These are phyloP conservation scores for Calocera viscosa DNA, from an alignment of 768 basidiomycete genomes.

Conservation along the genomic window DNA sequence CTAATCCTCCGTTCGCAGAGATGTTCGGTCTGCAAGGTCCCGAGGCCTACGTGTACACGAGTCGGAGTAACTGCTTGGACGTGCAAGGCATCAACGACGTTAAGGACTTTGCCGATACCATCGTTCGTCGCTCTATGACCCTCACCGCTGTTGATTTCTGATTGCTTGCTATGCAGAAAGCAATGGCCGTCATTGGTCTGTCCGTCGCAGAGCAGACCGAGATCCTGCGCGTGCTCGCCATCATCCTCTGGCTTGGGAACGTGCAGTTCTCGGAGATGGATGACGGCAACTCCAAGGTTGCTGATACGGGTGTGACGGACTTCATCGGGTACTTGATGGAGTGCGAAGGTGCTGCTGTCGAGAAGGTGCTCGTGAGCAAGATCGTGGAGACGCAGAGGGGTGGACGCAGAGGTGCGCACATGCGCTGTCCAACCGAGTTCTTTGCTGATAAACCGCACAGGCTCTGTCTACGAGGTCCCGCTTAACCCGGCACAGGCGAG, in stretches of 20 bases:
- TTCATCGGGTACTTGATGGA: constrained; percentile 94
- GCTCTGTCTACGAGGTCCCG: constrained; percentile 92
- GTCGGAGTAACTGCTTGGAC: constrained; percentile 78
- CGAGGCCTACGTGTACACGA: constrained; percentile 89
- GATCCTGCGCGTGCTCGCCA: constrained; percentile 86
- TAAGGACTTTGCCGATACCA: constrained; percentile 75
- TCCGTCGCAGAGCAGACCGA: constrained; percentile 70
- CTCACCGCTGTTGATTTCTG: not conserved
- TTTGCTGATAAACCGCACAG: constrained; percentile 17
- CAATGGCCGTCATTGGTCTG: constrained; percentile 91
- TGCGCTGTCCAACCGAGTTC: not conserved
- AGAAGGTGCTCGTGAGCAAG: constrained; percentile 74
- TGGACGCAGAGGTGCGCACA: constrained; percentile 56
- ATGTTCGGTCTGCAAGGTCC: constrained; percentile 91
- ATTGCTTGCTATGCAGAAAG: constrained; percentile 42
- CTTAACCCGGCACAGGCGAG: constrained; percentile 83
- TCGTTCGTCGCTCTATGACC: constrained; percentile 41
- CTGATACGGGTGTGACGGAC: constrained; percentile 81
- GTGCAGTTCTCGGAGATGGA: constrained; percentile 80
- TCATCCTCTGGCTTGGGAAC: constrained; percentile 92
- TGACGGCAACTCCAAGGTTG: constrained; percentile 71
- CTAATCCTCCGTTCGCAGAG: constrained; percentile 42
- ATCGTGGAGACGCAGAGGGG: constrained; percentile 89
- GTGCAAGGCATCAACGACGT: constrained; percentile 85
- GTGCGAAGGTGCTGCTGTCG: constrained; percentile 59